These are phyloP conservation scores for Fusarium sterilihyphosum DNA, from an alignment of 2,329 filamentous ascomycete species.

Conservation along the genomic window DNA sequence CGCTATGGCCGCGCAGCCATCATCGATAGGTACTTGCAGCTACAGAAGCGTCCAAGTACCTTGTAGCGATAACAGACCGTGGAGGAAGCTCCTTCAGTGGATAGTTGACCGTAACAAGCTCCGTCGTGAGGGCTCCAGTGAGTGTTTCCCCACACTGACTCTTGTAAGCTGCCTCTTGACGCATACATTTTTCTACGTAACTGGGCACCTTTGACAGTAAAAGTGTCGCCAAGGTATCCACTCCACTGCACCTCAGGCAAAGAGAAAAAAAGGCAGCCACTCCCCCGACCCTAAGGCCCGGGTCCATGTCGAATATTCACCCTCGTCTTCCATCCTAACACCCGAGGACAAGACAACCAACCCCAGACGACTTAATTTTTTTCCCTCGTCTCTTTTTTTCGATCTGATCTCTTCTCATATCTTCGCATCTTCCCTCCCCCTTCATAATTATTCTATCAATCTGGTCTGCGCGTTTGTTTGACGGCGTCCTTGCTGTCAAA, in stretches of 20 bases:
- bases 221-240: slow-evolving; percentile 22
- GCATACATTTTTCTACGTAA: slow-evolving; percentile 5
- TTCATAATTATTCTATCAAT: slow-evolving; percentile 39
- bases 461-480: slow-evolving; percentile 86
- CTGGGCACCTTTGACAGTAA: not conserved
- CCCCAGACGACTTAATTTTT: slow-evolving; percentile 43
- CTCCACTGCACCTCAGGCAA: slow-evolving; percentile 41
- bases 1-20: slow-evolving; percentile 27
- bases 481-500: slow-evolving; percentile 88
- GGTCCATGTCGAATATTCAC: slow-evolving; percentile 38
- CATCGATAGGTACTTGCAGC: slow-evolving; percentile 7
- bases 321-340: slow-evolving; percentile 36
- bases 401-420: slow-evolving; percentile 36
- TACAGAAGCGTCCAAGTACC: not conserved
- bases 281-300: slow-evolving; percentile 38
- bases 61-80: slow-evolving; percentile 21
- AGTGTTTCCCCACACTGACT: slow-evolving; percentile 33
- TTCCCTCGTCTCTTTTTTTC: slow-evolving; percentile 5
- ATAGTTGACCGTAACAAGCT: slow-evolving; percentile 5
- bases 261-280: slow-evolving; percentile 45
- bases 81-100: slow-evolving; percentile 19
- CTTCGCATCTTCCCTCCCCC: slow-evolving; percentile 22
- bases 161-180: slow-evolving; percentile 36
- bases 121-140: slow-evolving; percentile 11
- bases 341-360: slow-evolving; percentile 35